These are phyloP conservation scores for Crataegus laevigata DNA, from an alignment of 306 rosid genomes.

Conservation along the genomic window DNA sequence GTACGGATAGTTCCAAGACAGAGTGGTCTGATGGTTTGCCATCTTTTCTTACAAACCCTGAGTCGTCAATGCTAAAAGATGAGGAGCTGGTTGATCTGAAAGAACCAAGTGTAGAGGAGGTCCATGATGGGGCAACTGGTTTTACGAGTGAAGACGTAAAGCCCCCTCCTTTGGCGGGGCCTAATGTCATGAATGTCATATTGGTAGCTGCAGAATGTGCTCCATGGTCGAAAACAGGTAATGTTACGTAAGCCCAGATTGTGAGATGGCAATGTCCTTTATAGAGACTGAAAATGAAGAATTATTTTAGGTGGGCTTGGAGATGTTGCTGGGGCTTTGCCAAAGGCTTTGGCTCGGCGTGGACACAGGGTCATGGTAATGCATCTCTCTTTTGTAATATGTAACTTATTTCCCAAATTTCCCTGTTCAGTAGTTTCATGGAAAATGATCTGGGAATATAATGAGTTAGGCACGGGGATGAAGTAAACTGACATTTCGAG, in stretches of 20 bases:
- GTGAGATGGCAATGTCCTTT: slow-evolving; percentile 1
- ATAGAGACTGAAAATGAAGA: slow-evolving; percentile 23
- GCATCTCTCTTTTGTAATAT: slow-evolving; percentile 3
- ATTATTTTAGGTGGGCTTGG: slow-evolving; percentile 85
- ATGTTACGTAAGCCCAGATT: not conserved
- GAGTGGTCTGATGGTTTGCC: slow-evolving; percentile 26
- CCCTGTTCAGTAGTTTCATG: not conserved
- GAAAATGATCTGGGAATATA: not conserved
- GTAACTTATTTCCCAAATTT: not conserved
- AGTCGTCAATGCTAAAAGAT: slow-evolving; percentile 15
- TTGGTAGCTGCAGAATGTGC: slow-evolving; percentile 86
- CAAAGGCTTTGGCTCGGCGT: slow-evolving; percentile 98
- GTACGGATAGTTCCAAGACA: slow-evolving; percentile 21
- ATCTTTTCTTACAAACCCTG: slow-evolving; percentile 15
- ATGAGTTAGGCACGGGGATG: not conserved
- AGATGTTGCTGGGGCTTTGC: slow-evolving; percentile 94
- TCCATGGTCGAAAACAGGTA: slow-evolving; percentile 95
- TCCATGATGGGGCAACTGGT: slow-evolving; percentile 15
- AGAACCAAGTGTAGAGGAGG: slow-evolving; percentile 24
- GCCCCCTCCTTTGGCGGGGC: slow-evolving; percentile 78
- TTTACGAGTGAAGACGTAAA: slow-evolving; percentile 27
- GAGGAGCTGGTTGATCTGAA: slow-evolving; percentile 15
- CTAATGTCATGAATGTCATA: slow-evolving; percentile 79
- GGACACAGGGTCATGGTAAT: slow-evolving; percentile 98
- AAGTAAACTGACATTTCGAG: not conserved